Base-by-base conservation (phyloP, 345 rosid species). In the Erysimum cheiranthoides region DNA sequence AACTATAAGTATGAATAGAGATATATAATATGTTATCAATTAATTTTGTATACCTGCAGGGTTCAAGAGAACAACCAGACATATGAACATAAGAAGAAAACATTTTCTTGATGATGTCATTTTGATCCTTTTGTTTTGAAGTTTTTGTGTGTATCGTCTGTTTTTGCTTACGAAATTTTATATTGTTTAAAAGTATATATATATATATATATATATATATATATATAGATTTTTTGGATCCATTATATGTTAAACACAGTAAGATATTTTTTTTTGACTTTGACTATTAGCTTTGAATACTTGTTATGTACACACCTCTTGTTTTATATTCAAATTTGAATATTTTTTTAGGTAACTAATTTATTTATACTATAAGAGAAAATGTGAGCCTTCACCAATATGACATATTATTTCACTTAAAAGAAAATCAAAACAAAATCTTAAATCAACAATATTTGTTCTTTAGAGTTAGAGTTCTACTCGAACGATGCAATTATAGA, bases 21-120 rank as follows among this genome's bases (percentile, higher is more conserved):
- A 12, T 40, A 61, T 27, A 11, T 12, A 12, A 16, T 18, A 60
- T 5, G 4, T 6, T 21, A 11, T 38, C 6, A 39, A 6, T 64
- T 30, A 49, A 30, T 10, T 39, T 68, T 39, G 12, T 52, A 7
- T 69, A 69, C 64, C 10, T 56, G n/a, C n/a, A n/a, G 54, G 42
- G 31, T 31, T 70, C 6, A 13, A 17, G 34, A 70, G 34, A 56
- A 40, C 42, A 17, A 7, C 38, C 1, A 40, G 7, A 52, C 73
- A 40, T 27, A 53, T 16, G 4, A 54, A 54, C 31, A 54, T 12
- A 28, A 54, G 40, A 17, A 56, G 42, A 12, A 28, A 3, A 30
- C 42, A 54, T 40, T 11, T 68, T 10, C 61, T 27, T 39, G 50
- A 52, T 38, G 47, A 53, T 3, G 6, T 6, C 69, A 46, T 65